Base-by-base conservation (phyloP, 371 early-diverging fungal species). In the Syncephalastrum sp. region DNA sequence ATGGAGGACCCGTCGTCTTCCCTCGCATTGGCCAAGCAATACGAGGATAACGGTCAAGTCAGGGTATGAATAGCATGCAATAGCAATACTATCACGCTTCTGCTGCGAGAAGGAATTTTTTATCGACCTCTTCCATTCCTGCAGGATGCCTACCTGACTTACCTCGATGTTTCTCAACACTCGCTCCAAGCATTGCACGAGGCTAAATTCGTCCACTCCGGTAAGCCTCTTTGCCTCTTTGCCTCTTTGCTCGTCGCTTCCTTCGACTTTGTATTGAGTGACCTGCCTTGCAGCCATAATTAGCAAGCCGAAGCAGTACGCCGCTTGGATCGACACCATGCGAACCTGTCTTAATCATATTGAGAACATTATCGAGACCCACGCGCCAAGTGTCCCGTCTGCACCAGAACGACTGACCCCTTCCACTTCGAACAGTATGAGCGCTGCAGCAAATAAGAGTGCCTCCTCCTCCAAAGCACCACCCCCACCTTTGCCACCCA, bases 121-220 rank as follows among this genome's bases (percentile, higher is more conserved):
- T 19, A 16, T 33, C 8, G 38, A 33, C 38, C 38, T 33, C 38
- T 10, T 19, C 42, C 44, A 27, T 42, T 50, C 38, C 13, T 14
- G 10, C 59, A 78, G 78, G 78, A 78, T 44, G 78, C 78, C 15
- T 78, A 78, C 56, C 64, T 74, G 47, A 52, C 70, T 43, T 74
- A 69, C 55, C 61, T 72, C 25, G 33, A 52, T 21, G 48, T 63
- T 13, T 65, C 65, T 14, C 65, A 78, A 61, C 57, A 53, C 17
- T 67, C 78, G 14, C 53, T 78, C 25, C 43, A 67, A 43, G 52
- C 63, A 50, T 61, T 78, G 8, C 55, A 68, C 23, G 75, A 70
- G 25, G 65, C 69, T 38, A 76, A 74, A 54, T 79, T 79, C 63
- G 71, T 79, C 48, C 77, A 69, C 69, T 68, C 77, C 43, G 68